A percentile compares a stretch with the other conserved stretches of the same genome.
phyloP scores from a whole-genome alignment of 371 early-diverging fungal genomes.

The Syncephalastrum contaminatum region DNA sequence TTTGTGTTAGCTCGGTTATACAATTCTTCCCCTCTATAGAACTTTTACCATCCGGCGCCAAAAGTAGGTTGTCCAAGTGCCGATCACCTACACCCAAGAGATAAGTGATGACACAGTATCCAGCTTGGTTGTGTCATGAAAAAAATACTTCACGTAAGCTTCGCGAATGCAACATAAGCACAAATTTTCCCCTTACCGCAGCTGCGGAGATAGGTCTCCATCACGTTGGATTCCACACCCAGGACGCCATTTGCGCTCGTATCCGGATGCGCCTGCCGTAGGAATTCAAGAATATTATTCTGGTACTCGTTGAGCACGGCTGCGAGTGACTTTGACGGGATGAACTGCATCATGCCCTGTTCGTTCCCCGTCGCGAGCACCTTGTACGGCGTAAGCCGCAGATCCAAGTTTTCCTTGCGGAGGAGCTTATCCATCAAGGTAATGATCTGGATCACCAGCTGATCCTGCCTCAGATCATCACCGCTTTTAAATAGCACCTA shows the following conservation, averaged over 20 bases:
- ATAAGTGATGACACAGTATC: slow-evolving; percentile 98
- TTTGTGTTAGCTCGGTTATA: neutral
- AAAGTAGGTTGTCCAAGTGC: slow-evolving; percentile 94
- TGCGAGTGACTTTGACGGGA: slow-evolving; percentile 84
- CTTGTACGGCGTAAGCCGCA: slow-evolving; percentile 90
- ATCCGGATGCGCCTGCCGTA: slow-evolving; percentile 71
- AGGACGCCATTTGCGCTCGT: slow-evolving; percentile 58
- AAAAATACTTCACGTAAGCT: neutral
- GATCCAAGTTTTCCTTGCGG: slow-evolving; percentile 91
- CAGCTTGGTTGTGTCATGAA: slow-evolving; percentile 55
- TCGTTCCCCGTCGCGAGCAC: slow-evolving; percentile 93
- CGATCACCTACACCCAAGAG: slow-evolving; percentile 99
- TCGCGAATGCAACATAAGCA: neutral
- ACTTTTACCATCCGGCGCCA: slow-evolving; percentile 76
- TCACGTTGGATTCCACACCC: slow-evolving; percentile 73
- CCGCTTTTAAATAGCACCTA: slow-evolving; percentile 92
- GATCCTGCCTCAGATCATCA: slow-evolving; percentile 97
- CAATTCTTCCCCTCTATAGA: neutral
- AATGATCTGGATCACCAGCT: slow-evolving; percentile 94
- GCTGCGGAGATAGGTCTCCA: slow-evolving; percentile 95
- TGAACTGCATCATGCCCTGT: slow-evolving; percentile 91
- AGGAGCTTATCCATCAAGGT: slow-evolving; percentile 93
- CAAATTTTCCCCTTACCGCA: slow-evolving; percentile 63
- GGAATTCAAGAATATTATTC: slow-evolving; percentile 77
- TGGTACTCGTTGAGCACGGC: slow-evolving; percentile 85